Evolutionary conservation across 352 stramenopile genomes (phyloP).

Genomic region (Phytophthora podocarpi): DNA sequence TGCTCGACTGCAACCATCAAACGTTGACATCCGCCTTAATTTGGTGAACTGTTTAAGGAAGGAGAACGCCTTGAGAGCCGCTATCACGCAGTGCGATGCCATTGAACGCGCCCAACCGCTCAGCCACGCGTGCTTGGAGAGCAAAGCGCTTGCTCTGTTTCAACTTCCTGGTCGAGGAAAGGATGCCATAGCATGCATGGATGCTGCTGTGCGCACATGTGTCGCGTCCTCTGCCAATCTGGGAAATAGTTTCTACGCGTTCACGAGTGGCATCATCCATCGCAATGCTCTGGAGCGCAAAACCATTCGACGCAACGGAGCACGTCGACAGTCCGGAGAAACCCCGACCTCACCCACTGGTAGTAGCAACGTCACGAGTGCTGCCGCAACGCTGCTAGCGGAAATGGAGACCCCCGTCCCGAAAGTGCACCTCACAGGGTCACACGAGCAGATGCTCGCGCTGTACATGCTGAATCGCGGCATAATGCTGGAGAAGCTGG

Average conservation of each 20-base stretch:
- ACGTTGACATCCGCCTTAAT: constrained; percentile 66
- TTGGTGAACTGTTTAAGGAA: constrained; percentile 71
- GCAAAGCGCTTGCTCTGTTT: constrained; percentile 65
- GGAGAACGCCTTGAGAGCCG: constrained; percentile 40
- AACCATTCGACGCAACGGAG: constrained; percentile 37
- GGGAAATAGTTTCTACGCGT: constrained; percentile 73
- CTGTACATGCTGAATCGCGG: constrained; percentile 79
- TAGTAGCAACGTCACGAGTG: constrained; percentile 6
- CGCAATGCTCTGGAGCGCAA: constrained; percentile 64
- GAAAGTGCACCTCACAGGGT: constrained; percentile 44
- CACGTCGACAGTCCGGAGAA: constrained; percentile 8
- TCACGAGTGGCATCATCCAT: constrained; percentile 50
- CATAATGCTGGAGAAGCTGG: constrained; percentile 63
- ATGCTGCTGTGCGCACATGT: constrained; percentile 58
- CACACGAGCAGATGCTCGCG: constrained; percentile 66
- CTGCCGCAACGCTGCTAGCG: constrained; percentile 14
- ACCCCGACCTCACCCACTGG: neutral
- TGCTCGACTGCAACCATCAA: constrained; percentile 62
- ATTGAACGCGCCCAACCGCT: constrained; percentile 48
- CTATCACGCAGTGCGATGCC: constrained; percentile 59
- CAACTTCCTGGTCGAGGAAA: constrained; percentile 37
- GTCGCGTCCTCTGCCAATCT: constrained; percentile 60
- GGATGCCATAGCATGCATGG: constrained; percentile 66
- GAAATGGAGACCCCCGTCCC: constrained; percentile 14
- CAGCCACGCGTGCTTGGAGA: constrained; percentile 59